Base-by-base conservation (phyloP, 331 rosid species). In the Malus hybrid region DNA sequence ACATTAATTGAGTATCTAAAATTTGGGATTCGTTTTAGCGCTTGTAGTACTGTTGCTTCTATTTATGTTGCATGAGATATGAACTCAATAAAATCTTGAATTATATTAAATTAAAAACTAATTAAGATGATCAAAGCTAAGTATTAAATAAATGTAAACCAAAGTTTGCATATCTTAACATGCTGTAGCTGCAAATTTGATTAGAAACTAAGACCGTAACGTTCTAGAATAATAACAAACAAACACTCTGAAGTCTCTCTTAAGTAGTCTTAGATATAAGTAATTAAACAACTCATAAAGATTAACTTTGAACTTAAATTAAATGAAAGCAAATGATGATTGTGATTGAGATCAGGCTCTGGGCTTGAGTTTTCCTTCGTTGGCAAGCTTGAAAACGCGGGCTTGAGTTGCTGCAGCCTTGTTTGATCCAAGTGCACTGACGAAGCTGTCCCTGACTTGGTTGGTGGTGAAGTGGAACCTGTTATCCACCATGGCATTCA, bases 331-430 rank as follows among this genome's bases (percentile, higher is more conserved):
- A 59, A 39, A 39, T 60, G 59, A 9, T 56, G 33, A 36, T 42
- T 39, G 42, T 39, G 77, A 73, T 61, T 89, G 31, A 59, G 32
- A 59, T 59, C 85, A 90, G 56, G 82, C 79, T 78, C 88, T 67
- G 20, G 88, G 86, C 84, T 88, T 92, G 73, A 90, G 77, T 36
- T 70, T 72, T 12, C 96, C 95, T 78, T 93, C 96, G 10, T 93
- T 93, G 80, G 98, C 98, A 77, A 85, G 73, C 87, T 85, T 87
- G 93, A 93, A 93, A 71, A 83, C 80, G 12, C 72, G 82, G 62
- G 98, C 96, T 73, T 93, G 98, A 79, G 87, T 57, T 32, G 84
- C 76, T 66, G 98, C 97, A 1, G 88, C 94, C 84, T 83, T 91
- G 79, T 87, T 83, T 70, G 98, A 91, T 75, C 71, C 46, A 29